These are phyloP conservation scores for Botryotinia convoluta DNA, from an alignment of 2,329 filamentous ascomycete genomes.

Conservation along the genomic window DNA sequence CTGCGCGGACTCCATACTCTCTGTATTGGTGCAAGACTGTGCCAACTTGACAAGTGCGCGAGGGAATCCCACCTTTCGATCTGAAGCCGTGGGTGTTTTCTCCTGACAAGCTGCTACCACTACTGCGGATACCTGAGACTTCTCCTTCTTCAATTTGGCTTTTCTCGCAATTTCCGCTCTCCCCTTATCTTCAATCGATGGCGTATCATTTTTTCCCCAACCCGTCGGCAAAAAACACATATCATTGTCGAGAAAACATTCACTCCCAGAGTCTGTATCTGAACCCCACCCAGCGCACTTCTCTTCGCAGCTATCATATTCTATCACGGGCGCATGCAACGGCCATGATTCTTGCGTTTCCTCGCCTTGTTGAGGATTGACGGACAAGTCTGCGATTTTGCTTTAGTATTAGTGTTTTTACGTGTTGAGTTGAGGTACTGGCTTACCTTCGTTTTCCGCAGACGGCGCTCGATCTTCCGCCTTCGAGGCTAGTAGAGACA, in stretches of 20 bases:
- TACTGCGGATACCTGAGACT: not conserved
- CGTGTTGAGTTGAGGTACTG: not conserved
- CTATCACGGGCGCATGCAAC: not conserved
- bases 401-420: not conserved
- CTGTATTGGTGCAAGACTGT: not conserved
- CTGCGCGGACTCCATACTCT: not conserved
- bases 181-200: not conserved
- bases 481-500: not conserved
- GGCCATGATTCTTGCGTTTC: not conserved
- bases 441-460: not conserved
- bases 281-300: not conserved
- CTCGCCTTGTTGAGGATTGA: not conserved
- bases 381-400: not conserved
- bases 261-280: not conserved
- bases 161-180: not conserved
- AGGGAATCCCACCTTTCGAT: not conserved
- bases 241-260: not conserved
- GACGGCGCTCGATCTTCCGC: not conserved
- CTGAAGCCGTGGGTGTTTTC: not conserved
- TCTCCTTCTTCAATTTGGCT: constrained; percentile 3
- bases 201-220: not conserved
- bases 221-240: not conserved
- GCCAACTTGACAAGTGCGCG: not conserved
- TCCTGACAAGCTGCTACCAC: not conserved
- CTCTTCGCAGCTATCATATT: not conserved